A percentile compares a stretch with the other conserved stretches of the same genome.
phyloP scores from a whole-genome alignment of 768 basidiomycete genomes.

The Leccinum imitatum region DNA sequence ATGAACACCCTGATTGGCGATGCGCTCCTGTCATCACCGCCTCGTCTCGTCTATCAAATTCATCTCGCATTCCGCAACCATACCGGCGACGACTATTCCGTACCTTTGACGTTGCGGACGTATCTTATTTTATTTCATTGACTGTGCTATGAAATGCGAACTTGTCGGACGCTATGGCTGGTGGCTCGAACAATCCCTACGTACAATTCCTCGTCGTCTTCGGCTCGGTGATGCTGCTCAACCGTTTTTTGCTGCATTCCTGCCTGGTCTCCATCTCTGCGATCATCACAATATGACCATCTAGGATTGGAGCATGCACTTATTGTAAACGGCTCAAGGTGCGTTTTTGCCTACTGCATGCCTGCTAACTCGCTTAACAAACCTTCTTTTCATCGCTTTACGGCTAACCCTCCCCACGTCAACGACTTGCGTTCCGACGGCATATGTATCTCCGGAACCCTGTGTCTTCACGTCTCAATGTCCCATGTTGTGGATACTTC shows the following conservation, averaged over 20 bases:
- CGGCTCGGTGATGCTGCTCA: slow-evolving; percentile 18
- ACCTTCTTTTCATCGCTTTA: slow-evolving; percentile 13
- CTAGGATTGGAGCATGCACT: slow-evolving; percentile 77
- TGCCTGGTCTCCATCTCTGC: slow-evolving; percentile 8
- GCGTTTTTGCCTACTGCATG: slow-evolving; percentile 28
- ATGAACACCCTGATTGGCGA: slow-evolving; percentile 16
- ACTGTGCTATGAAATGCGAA: slow-evolving; percentile 3
- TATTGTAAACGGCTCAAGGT: slow-evolving; percentile 90
- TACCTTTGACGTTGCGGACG: not conserved
- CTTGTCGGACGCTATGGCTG: slow-evolving; percentile 7
- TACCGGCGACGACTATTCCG: not conserved
- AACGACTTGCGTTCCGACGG: slow-evolving; percentile 13
- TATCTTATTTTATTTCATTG: not conserved
- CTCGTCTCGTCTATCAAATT: slow-evolving; percentile 1
- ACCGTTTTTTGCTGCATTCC: slow-evolving; percentile 6
- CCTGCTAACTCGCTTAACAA: slow-evolving; percentile 21
- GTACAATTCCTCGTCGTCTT: not conserved
- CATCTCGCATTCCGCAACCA: not conserved
- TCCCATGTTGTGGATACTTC: slow-evolving; percentile 9
- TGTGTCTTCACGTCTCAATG: slow-evolving; percentile 11
- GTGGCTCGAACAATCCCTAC: not conserved
- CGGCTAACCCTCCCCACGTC: slow-evolving; percentile 7
- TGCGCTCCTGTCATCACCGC: slow-evolving; percentile 7
- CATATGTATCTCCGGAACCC: slow-evolving; percentile 19
- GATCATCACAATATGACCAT: slow-evolving; percentile 7